Evolutionary conservation across 345 rosid species (phyloP).

Genomic region (Moricandia moricandioides): DNA sequence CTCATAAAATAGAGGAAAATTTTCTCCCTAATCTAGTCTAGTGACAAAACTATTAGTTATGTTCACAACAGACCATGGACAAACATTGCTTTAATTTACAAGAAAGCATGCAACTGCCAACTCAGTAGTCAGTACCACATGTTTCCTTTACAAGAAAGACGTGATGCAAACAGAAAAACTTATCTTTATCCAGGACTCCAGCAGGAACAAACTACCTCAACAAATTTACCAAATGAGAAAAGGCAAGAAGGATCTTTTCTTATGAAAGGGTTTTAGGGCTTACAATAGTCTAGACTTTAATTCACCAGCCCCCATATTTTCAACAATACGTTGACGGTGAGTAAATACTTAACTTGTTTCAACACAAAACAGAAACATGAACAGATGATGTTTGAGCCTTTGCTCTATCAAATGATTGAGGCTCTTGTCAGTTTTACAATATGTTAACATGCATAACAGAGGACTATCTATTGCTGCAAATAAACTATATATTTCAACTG

Average conservation of each 20-base stretch:
- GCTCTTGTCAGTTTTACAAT: slow-evolving; percentile 6
- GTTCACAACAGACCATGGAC: slow-evolving; percentile 6
- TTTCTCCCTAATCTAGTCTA: slow-evolving; percentile 4
- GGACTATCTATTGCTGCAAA: neutral
- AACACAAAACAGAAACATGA: slow-evolving; percentile 4
- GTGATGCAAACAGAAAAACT: slow-evolving; percentile 13
- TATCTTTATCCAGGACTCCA: slow-evolving; percentile 9
- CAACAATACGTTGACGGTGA: neutral
- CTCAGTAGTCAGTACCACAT: neutral
- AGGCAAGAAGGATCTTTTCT: neutral
- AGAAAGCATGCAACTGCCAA: slow-evolving; percentile 3
- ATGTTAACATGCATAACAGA: slow-evolving; percentile 9
- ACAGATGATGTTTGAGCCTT: slow-evolving; percentile 18
- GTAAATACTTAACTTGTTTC: neutral
- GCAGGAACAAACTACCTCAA: slow-evolving; percentile 3
- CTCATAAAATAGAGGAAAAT: slow-evolving; percentile 2
- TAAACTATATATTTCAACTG: neutral
- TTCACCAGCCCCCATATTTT: slow-evolving; percentile 12
- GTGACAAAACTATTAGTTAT: neutral
- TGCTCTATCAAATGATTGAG: slow-evolving; percentile 11
- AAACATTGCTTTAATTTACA: slow-evolving; percentile 16
- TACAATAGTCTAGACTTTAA: slow-evolving; percentile 1
- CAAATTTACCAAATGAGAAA: neutral
- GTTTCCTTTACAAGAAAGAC: slow-evolving; percentile 16
- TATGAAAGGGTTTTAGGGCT: neutral